phyloP scores from a whole-genome alignment of 1,284 basidiomycete genomes.

The Cryptococcus amylolentus region DNA sequence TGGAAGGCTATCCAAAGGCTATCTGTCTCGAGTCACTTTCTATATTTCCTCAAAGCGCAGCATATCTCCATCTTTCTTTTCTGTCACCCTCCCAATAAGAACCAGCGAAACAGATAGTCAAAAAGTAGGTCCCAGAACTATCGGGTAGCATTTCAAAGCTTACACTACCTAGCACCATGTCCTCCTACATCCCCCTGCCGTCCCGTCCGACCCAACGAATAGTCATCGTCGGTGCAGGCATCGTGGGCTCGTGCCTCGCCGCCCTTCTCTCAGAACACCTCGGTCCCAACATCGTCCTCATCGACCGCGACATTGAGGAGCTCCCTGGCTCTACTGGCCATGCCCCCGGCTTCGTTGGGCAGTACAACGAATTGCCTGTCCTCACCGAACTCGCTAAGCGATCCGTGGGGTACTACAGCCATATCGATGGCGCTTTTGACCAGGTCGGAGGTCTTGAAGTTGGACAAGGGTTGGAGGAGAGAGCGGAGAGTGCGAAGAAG shows the following conservation, averaged over 20 bases:
- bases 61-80: no score
- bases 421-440: conserved; percentile 15
- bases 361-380: conserved; percentile 16
- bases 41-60: no score
- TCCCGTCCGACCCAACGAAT: conserved; percentile 5
- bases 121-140: no score
- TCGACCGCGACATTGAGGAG: conserved; percentile 41
- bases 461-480: neutral
- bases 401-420: conserved; percentile 14
- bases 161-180: neutral
- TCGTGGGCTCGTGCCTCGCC: conserved; percentile 42
- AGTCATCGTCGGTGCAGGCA: conserved; percentile 22
- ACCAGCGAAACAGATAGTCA: no score
- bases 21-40: no score
- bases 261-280: conserved; percentile 47
- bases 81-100: no score
- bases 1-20: no score
- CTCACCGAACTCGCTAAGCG: conserved; percentile 26
- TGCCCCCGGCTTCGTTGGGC: conserved; percentile 31
- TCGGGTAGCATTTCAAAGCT: neutral
- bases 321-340: conserved; percentile 29
- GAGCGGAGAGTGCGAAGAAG: conserved; percentile 7
- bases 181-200: conserved; percentile 1
- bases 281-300: conserved; percentile 52
- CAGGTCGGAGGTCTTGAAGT: conserved; percentile 25